Evolutionary conservation across 1,284 basidiomycete genomes (phyloP), one percentile per base, ranked within the genome.

Genomic region (Stygiomarasmius scandens): DNA sequence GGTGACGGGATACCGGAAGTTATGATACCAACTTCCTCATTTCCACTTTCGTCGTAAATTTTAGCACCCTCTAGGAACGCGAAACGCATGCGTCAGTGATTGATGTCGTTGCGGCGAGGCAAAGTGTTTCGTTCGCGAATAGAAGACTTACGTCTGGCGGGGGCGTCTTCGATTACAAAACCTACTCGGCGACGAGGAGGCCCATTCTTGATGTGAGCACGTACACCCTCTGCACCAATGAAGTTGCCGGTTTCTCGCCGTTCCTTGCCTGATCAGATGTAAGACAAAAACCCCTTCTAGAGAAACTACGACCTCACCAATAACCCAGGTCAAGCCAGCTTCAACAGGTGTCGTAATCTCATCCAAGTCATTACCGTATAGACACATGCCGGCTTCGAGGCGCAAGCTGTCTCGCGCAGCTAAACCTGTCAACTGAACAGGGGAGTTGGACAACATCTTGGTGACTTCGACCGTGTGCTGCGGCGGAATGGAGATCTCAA

Each of bases 1-100:
- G 96, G 96, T 1, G 94, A 96, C 6, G 97, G 97, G 60, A 98
- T 98, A 52, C 96, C 96, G 0, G 95, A 98, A 0, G 96, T 98
- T 38, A 98, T 84, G 11, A 76, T 69, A 25, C 94, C 91, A 60
- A 93, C 82, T 60, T 79, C 75, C 50, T 88, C 81, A 11, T 74
- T 69, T 11, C 77, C 80, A 12, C 78, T 76, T 0, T 82, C 80
- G 6, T 80, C 77, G 64, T 88, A 86, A 46, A 98, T 86, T 64
- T 86, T 86, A 29, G 89, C 89, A 25, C 94, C 93, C 77, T 96
- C 94, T 92, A 67, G 32, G 59, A 52, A 49, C 53, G 29, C 53
- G 12, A 56, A 59, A 19, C 63, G 44, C 25, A 24, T 54, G 43
- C 19, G 43, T 36, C 48, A 34, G 41, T 32, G 29, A 32, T 32